Percentiles rank a stretch among this genome's conserved stretches.
phyloP scores from a whole-genome alignment of 2,329 filamentous ascomycete species.

The Trichoderma hamatum region DNA sequence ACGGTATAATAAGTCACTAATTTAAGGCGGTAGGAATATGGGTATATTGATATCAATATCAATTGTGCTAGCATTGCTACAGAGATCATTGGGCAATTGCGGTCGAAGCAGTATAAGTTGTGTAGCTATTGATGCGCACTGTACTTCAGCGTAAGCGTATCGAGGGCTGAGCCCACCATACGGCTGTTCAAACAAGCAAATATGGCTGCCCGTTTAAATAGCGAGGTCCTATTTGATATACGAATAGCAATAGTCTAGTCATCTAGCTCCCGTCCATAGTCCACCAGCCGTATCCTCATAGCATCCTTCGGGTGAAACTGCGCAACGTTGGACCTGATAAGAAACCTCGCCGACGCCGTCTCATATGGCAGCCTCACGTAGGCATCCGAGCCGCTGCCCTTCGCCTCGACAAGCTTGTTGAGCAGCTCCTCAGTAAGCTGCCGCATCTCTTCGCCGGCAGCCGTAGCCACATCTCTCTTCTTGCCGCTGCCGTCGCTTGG shows the following conservation, averaged over 20 bases:
- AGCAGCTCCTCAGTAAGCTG: constrained; percentile 63
- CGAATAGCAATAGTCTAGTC: constrained; percentile 40
- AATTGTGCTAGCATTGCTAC: not conserved
- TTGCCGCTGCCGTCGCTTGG: constrained; percentile 31
- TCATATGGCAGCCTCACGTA: constrained; percentile 64
- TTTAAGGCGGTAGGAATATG: no score
- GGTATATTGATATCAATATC: not conserved
- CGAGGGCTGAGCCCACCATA: not conserved
- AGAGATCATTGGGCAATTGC: not conserved
- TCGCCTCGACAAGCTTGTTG: constrained; percentile 58
- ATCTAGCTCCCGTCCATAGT: constrained; percentile 67
- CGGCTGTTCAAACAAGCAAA: not conserved
- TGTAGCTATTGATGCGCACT: not conserved
- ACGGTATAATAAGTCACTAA: not conserved
- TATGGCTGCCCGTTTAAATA: not conserved
- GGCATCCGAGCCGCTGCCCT: constrained; percentile 57
- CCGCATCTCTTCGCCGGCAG: constrained; percentile 60
- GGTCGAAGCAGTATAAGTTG: not conserved
- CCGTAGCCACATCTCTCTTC: constrained; percentile 51
- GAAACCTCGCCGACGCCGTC: constrained; percentile 64
- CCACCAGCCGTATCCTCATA: constrained; percentile 59
- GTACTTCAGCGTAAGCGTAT: not conserved
- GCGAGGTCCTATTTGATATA: not conserved
- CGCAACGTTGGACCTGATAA: constrained; percentile 67
- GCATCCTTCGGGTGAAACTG: constrained; percentile 68